These are phyloP conservation scores for Hibiscus mutabilis DNA, from an alignment of 345 rosid genomes.

Conservation along the genomic window DNA sequence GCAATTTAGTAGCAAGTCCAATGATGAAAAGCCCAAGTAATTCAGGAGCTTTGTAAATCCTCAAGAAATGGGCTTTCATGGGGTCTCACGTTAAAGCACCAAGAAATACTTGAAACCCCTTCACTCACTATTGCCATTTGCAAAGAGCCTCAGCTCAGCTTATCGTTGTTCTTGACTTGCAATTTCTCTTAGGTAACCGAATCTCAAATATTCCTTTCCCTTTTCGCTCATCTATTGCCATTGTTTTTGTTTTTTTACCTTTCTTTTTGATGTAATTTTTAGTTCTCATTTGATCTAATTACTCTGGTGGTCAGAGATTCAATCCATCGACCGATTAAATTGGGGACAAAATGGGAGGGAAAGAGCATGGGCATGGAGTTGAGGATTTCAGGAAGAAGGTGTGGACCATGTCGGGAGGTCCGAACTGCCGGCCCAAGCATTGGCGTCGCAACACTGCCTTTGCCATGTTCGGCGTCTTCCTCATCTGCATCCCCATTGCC, in stretches of 20 bases:
- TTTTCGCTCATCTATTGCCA: background rate
- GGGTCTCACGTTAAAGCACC: background rate
- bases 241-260: background rate
- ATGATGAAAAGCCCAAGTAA: too few relatives aligned
- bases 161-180: background rate
- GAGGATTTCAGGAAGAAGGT: conserved; percentile 89
- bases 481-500: conserved; percentile 88
- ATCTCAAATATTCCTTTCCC: conserved; percentile 3
- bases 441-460: conserved; percentile 98
- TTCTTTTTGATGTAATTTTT: background rate
- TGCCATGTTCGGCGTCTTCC: conserved; percentile 80
- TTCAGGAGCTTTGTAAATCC: background rate
- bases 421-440: conserved; percentile 93
- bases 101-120: background rate
- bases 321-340: background rate
- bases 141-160: background rate
- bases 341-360: conserved; percentile 44
- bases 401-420: conserved; percentile 95
- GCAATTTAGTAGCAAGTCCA: too few relatives aligned
- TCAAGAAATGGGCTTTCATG: background rate
- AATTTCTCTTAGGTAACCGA: background rate
- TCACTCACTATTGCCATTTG: background rate
- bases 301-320: background rate
- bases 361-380: conserved; percentile 62
- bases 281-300: background rate